Base-by-base conservation (phyloP, 2,329 filamentous ascomycete genomes). In the Furcasterigmium sp. region DNA sequence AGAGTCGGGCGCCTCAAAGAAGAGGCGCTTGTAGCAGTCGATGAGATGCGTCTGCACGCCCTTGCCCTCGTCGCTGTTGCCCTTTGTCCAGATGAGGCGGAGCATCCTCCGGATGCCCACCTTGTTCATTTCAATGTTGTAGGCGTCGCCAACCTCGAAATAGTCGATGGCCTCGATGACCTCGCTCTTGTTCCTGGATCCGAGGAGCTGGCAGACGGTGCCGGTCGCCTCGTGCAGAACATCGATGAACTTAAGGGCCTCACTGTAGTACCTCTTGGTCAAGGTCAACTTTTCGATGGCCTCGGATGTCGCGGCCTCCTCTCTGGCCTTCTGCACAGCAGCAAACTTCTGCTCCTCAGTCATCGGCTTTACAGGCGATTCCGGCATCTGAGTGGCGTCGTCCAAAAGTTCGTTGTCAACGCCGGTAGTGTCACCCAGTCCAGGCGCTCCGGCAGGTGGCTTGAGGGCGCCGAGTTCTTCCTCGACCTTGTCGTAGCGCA, bases 151-250 rank as follows among this genome's bases (percentile, higher is more conserved):
- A 36, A 95, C 82, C 53, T 94, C 90, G 53, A 98, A 95, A 66
- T 94, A 98, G 61, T 98, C 93, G 82, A 98, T 98, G 14, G 94
- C 93, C 63, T 98, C 94, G 49, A 98, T 95, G 20, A 97, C 87
- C 62, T 98, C 93, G 55, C 88, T 95, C 74, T 98, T 98, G 72
- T 98, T 98, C 58, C 87, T 88, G 23, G 93, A 94, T 6, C 89
- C 88, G 4, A 98, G 76, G 15, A 98, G 75, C 63, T 96, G 91
- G 49, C 85, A 89, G 26, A 97, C 84, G 3, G 82, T 82, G 8
- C 77, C 76, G 1, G 90, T 94, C 18, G 88, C 87, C 10, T 85
- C 80, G 52, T 96, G 88, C 18, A 98, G 73, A 6, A 94, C 85
- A 48, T 95, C 85, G 52, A 98, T 95, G 59, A 98, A 98, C 51